Evolutionary conservation across 345 rosid species (phyloP).

Genomic region (Gossypium australe): DNA sequence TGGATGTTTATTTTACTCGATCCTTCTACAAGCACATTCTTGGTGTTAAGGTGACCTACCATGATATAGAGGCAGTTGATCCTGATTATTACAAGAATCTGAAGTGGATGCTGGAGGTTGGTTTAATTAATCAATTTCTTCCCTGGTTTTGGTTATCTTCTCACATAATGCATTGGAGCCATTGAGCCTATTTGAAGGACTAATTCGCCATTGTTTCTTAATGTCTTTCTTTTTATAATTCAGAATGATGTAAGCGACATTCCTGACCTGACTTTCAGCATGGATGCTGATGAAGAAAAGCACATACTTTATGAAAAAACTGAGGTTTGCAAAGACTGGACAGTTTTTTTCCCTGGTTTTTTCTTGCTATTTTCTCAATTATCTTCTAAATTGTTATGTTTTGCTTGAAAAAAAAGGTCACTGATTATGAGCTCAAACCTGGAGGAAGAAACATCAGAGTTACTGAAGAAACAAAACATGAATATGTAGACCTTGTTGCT

Average conservation of each 20-base stretch:
- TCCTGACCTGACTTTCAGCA: constrained; percentile 91
- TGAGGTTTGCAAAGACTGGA: constrained; percentile 44
- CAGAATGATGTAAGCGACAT: constrained; percentile 89
- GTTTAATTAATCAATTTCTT: constrained; percentile 21
- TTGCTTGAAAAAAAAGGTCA: constrained; percentile 50
- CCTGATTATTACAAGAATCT: constrained; percentile 95
- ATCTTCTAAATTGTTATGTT: constrained; percentile 6
- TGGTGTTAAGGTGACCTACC: constrained; percentile 93
- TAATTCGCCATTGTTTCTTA: neutral
- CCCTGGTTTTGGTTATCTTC: neutral
- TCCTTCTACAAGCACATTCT: constrained; percentile 96
- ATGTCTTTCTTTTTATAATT: constrained; percentile 10
- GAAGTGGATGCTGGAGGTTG: constrained; percentile 97
- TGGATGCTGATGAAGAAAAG: constrained; percentile 97
- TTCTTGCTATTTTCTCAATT: neutral
- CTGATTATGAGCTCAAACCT: constrained; percentile 95
- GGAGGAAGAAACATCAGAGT: constrained; percentile 95
- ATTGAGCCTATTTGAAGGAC: neutral
- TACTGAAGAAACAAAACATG: constrained; percentile 94
- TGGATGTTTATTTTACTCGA: constrained; percentile 94
- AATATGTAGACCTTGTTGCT: constrained; percentile 96
- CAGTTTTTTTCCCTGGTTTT: neutral
- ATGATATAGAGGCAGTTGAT: constrained; percentile 98
- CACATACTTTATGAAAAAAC: constrained; percentile 92
- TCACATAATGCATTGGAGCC: constrained; percentile 1